These are phyloP conservation scores for Cenchrus fungigraminus DNA, from an alignment of 176 grass and related monocot genomes.

Conservation along the genomic window DNA sequence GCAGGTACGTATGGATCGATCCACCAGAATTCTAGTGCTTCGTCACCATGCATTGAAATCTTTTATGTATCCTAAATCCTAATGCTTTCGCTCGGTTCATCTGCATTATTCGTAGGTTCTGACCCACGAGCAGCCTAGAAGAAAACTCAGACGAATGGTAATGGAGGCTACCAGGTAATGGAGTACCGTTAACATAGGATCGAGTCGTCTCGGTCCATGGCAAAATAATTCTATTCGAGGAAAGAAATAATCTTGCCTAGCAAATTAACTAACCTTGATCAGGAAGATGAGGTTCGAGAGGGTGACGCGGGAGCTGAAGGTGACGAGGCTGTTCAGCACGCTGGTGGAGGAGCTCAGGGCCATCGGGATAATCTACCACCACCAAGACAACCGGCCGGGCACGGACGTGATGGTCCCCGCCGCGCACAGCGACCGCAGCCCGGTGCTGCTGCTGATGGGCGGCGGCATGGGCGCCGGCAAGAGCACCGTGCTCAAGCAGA, in stretches of 20 bases:
- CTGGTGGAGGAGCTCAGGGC: constrained; percentile 83
- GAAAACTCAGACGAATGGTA: constrained; percentile 77
- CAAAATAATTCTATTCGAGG: not conserved
- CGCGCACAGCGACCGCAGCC: constrained; percentile 74
- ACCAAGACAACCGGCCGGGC: constrained; percentile 37
- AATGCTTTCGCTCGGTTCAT: not conserved
- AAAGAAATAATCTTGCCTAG: not conserved
- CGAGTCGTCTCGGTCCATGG: no score
- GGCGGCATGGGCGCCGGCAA: constrained; percentile 98
- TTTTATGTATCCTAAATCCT: not conserved
- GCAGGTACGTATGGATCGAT: constrained; percentile 39
- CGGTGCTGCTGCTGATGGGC: constrained; percentile 93
- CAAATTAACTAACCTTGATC: not conserved
- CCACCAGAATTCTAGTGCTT: not conserved
- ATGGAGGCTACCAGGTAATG: constrained; percentile 89
- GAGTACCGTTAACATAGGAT: not conserved
- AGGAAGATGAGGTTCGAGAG: constrained; percentile 95
- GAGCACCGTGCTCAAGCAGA: constrained; percentile 89
- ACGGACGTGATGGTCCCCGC: constrained; percentile 85
- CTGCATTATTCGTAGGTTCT: constrained; percentile 52
- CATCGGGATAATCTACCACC: constrained; percentile 55
- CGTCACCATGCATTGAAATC: no score
- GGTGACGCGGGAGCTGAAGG: constrained; percentile 76
- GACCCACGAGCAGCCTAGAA: constrained; percentile 63
- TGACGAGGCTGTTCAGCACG: constrained; percentile 83